phyloP scores from a whole-genome alignment of 1,284 basidiomycete genomes.

The Ceratorhiza oryzae-sativae region DNA sequence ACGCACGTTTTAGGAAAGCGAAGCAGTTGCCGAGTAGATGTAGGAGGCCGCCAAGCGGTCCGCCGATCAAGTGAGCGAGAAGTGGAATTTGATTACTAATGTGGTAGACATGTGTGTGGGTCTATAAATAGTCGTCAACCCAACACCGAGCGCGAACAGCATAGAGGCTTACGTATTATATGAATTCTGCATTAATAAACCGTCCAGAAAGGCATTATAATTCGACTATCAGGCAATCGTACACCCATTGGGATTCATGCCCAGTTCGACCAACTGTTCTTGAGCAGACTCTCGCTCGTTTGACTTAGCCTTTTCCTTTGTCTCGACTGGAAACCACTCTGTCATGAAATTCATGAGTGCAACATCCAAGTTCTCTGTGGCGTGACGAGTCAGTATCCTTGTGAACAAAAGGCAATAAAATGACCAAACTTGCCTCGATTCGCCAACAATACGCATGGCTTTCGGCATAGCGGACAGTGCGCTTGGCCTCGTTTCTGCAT shows the following conservation, averaged over 20 bases:
- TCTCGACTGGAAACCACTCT: constrained; percentile 91
- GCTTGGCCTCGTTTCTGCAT: constrained; percentile 86
- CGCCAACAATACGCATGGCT: constrained; percentile 76
- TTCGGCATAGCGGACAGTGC: constrained; percentile 88
- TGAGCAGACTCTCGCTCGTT: constrained; percentile 79
- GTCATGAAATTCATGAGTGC: constrained; percentile 86
- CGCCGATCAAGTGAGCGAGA: constrained; percentile 7
- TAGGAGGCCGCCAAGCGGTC: not conserved
- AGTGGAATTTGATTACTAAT: not conserved
- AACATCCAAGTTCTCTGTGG: constrained; percentile 78
- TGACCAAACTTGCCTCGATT: constrained; percentile 65
- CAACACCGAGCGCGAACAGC: too few relatives aligned
- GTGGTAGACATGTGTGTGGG: not conserved
- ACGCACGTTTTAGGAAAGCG: constrained; percentile 14
- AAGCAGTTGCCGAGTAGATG: constrained; percentile 2
- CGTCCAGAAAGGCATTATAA: not conserved
- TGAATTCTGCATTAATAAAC: not conserved
- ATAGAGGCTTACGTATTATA: too few relatives aligned
- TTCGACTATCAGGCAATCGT: not conserved
- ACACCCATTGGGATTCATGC: constrained; percentile 45
- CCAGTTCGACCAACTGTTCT: constrained; percentile 75
- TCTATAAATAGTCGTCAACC: constrained; percentile 2
- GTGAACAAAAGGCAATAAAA: constrained; percentile 8
- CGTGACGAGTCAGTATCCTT: not conserved
- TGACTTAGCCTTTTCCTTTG: constrained; percentile 74